Conservation (phyloP, 2,329 filamentous ascomycete genomes). For the Exophiala sp. region DNA sequence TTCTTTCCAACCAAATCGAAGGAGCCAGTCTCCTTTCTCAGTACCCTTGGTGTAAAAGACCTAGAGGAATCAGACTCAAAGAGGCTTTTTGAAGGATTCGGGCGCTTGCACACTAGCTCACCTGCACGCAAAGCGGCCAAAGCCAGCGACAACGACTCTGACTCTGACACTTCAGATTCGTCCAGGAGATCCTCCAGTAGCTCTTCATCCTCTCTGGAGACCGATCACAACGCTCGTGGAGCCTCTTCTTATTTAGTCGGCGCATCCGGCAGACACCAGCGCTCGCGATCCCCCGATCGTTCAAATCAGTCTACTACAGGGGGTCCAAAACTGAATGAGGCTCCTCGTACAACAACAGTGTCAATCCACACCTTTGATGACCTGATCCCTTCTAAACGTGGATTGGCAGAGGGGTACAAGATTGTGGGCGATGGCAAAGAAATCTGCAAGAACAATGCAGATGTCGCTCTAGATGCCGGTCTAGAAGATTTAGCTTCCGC, state of each 20-base stretch:
- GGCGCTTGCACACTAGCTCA: slow-evolving; percentile 53
- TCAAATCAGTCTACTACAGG: slow-evolving; percentile 54
- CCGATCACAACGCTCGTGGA: slow-evolving; percentile 46
- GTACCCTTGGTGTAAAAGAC: slow-evolving; percentile 46
- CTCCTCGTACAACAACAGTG: slow-evolving; percentile 62
- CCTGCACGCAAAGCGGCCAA: slow-evolving; percentile 46
- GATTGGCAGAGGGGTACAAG: slow-evolving; percentile 73
- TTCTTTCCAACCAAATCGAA: slow-evolving; percentile 55
- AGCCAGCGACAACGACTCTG: slow-evolving; percentile 38
- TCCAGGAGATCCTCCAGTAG: slow-evolving; percentile 61
- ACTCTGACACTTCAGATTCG: slow-evolving; percentile 46
- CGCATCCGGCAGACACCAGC: slow-evolving; percentile 44
- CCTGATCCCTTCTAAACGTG: slow-evolving; percentile 72
- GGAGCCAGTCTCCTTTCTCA: slow-evolving; percentile 49
- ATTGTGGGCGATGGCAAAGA: slow-evolving; percentile 80
- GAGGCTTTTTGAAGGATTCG: slow-evolving; percentile 62
- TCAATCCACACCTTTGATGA: slow-evolving; percentile 64
- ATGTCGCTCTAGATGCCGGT: slow-evolving; percentile 68
- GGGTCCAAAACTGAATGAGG: slow-evolving; percentile 45
- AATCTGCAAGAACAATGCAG: slow-evolving; percentile 80
- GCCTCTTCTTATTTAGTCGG: slow-evolving; percentile 37
- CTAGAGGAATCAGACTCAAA: slow-evolving; percentile 48
- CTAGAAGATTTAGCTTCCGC: slow-evolving; percentile 70
- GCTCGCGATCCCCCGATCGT: slow-evolving; percentile 47
- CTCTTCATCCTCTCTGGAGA: slow-evolving; percentile 45